Percentiles rank a stretch among this genome's conserved stretches.
phyloP scores from a whole-genome alignment of 1,139 yeast species.

The Suhomyces wounanorum region DNA sequence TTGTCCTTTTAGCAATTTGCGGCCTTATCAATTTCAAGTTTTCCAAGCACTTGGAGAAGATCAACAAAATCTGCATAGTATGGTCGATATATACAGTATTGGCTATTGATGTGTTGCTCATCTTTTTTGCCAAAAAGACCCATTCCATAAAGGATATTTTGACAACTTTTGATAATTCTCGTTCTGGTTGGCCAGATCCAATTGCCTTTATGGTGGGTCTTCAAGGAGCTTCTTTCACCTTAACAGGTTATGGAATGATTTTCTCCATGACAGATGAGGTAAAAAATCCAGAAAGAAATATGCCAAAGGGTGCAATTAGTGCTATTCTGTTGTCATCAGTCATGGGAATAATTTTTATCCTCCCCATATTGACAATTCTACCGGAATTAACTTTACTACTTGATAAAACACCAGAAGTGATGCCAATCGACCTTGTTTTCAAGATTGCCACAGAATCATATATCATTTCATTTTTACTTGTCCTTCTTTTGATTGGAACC shows the following conservation, averaged over 20 bases:
- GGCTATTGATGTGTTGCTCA: conserved; percentile 61
- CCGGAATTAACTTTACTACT: conserved; percentile 62
- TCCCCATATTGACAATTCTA: conserved; percentile 69
- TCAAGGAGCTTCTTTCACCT: conserved; percentile 75
- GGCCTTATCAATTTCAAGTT: conserved; percentile 64
- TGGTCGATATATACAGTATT: conserved; percentile 78
- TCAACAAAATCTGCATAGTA: conserved; percentile 65
- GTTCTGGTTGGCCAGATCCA: conserved; percentile 72
- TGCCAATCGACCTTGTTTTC: conserved; percentile 68
- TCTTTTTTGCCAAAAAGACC: conserved; percentile 61
- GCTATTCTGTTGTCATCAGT: conserved; percentile 65
- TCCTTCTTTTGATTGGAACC: conserved; percentile 67
- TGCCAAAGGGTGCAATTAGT: conserved; percentile 74
- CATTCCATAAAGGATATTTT: conserved; percentile 61
- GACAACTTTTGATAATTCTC: conserved; percentile 67
- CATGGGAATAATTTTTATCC: conserved; percentile 69
- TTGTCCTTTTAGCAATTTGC: conserved; percentile 55
- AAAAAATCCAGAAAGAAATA: conserved; percentile 67
- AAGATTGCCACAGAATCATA: conserved; percentile 69
- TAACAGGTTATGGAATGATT: conserved; percentile 81
- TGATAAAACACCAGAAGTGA: conserved; percentile 62
- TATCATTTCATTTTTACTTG: conserved; percentile 66
- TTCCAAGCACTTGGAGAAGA: conserved; percentile 58
- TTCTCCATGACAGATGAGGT: conserved; percentile 86
- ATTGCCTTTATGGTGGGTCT: conserved; percentile 73